phyloP scores from a whole-genome alignment of 768 basidiomycete species.

The Trametes gibbosa region DNA sequence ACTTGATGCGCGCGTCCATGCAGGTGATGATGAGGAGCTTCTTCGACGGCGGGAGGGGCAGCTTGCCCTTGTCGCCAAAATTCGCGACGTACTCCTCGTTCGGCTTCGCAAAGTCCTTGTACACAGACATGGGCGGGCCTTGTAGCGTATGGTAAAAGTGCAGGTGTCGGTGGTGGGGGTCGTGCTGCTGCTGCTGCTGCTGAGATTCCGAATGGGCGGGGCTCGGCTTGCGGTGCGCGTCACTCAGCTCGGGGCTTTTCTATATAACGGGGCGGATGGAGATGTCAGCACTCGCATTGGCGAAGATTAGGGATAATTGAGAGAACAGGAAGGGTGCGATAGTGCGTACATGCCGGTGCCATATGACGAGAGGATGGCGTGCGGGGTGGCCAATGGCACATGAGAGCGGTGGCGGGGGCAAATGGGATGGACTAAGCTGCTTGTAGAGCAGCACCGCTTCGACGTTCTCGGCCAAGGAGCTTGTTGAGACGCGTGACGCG shows the following conservation, averaged over 20 bases:
- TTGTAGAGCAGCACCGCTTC: not conserved
- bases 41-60: slow-evolving; percentile 42
- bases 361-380: slow-evolving; percentile 17
- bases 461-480: not conserved
- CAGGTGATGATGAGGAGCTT: slow-evolving; percentile 53
- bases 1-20: slow-evolving; percentile 77
- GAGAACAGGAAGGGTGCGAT: not conserved
- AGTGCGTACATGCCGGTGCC: not conserved
- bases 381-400: not conserved
- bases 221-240: slow-evolving; percentile 8
- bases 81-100: slow-evolving; percentile 46
- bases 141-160: not conserved
- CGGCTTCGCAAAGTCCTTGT: slow-evolving; percentile 35
- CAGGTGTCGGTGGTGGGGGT: not conserved
- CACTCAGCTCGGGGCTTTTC: slow-evolving; percentile 16
- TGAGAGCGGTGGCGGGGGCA: not conserved
- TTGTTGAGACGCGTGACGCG: slow-evolving; percentile 5
- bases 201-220: slow-evolving; percentile 1
- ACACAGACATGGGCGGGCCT: slow-evolving; percentile 24
- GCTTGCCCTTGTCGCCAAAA: slow-evolving; percentile 43
- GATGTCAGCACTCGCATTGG: not conserved
- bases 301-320: not conserved
- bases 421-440: not conserved
- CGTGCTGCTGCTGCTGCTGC: too few species aligned
- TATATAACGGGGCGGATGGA: not conserved